Base-by-base conservation (phyloP, 1,139 yeast genomes). In the Candida dubliniensis region DNA sequence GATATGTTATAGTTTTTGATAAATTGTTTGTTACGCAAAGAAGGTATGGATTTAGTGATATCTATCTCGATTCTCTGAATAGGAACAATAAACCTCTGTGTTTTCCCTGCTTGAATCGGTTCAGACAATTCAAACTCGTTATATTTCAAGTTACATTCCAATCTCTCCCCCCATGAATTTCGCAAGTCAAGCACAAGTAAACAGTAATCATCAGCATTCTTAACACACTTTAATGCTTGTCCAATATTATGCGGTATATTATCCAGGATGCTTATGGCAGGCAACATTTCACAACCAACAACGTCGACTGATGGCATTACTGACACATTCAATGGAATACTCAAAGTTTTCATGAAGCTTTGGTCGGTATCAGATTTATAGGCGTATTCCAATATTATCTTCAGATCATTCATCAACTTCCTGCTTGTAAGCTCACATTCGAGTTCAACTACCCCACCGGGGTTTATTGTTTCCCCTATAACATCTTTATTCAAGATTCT, bases 271-370 rank as follows among this genome's bases (percentile, higher is more conserved):
- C 26, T 31, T 34, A 37, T 37, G 9, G 79, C 58, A 0, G 91
- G 87, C 10, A 86, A 63, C 9, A 88, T 65, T 55, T 87, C 95
- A 60, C 86, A 85, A 4, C 88, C 85, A 1, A 85, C 82, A 6
- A 89, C 63, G 50, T 87, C 95, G 37, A 87, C 73, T 34, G 90
- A 81, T 2, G 90, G 79, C 50, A 80, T 74, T 1, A 88, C 87
- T 0, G 93, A 79, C 2, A 87, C 74, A 44, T 75, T 76, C 25
- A 89, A 64, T 0, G 95, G 93, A 3, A 88, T 73, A 3, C 74
- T 71, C 15, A 87, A 66, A 31, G 71, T 74, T 52, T 93, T 74
- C 6, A 77, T 67, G 60, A 79, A 82, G 14, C 66, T 58, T 8
- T 63, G 58, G 4, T 50, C 38, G 5, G 52, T 52, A 0, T 54